Evolutionary conservation across 2,329 filamentous ascomycete species (phyloP).

Genomic region (Stagonosporopsis cucurbitacearum): DNA sequence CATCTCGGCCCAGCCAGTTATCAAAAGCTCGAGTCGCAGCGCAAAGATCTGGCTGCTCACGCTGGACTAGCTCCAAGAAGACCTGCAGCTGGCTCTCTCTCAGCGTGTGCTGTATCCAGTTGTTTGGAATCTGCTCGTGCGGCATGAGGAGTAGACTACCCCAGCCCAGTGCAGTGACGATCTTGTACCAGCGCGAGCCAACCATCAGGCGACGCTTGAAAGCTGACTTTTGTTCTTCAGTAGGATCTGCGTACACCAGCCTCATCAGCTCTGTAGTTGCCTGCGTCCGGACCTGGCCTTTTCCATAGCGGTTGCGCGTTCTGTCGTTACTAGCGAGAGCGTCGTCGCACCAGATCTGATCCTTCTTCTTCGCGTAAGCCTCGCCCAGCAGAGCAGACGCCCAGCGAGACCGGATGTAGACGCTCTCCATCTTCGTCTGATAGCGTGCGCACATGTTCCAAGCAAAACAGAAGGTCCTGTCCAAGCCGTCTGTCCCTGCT

Average conservation of each 20-base stretch:
- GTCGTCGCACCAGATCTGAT: not conserved
- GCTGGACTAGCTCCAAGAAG: not conserved
- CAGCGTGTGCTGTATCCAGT: conserved; percentile 2
- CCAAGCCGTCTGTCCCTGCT: not conserved
- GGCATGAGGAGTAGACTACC: conserved; percentile 5
- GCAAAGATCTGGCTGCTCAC: not conserved
- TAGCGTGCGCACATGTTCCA: conserved; percentile 7
- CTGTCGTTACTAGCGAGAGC: not conserved
- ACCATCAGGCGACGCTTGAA: conserved; percentile 3
- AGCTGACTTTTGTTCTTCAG: not conserved
- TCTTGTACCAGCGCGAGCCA: conserved; percentile 2
- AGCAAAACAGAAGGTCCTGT: not conserved
- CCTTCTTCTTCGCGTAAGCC: conserved; percentile 1
- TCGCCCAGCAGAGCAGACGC: conserved; percentile 1
- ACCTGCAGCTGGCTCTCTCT: not conserved
- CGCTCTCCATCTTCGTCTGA: conserved; percentile 3
- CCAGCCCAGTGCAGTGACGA: not conserved
- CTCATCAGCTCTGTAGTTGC: not conserved
- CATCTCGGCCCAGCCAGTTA: conserved; percentile 6
- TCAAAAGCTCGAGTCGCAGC: not conserved
- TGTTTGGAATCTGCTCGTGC: conserved; percentile 2
- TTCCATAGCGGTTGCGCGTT: not conserved
- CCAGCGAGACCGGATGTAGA: conserved; percentile 10
- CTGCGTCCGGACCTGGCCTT: conserved; percentile 1
- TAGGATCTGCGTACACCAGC: not conserved